Evolutionary conservation across 441 rosid genomes (phyloP).

Genomic region (Biscutella laevigata): DNA sequence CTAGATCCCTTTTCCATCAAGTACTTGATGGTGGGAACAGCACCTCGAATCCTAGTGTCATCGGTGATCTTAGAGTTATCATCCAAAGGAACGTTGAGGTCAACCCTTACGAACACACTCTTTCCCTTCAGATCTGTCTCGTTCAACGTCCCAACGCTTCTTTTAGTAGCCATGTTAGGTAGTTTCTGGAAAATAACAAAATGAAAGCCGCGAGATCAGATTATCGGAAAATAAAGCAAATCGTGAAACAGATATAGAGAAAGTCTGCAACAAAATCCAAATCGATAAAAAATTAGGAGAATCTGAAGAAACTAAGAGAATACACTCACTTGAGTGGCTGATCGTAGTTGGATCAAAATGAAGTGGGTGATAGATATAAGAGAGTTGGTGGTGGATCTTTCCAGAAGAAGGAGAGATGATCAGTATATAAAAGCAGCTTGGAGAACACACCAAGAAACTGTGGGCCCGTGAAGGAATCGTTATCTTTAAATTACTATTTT

Average conservation of each 20-base stretch:
- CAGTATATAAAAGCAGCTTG: conserved; percentile 19
- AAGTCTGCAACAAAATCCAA: background rate
- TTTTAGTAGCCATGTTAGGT: conserved; percentile 65
- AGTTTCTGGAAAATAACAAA: background rate
- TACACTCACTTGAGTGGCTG: conserved; percentile 21
- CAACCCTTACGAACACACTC: conserved; percentile 86
- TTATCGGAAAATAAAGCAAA: background rate
- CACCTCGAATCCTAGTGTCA: conserved; percentile 85
- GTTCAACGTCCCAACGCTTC: conserved; percentile 59
- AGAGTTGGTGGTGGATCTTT: conserved; percentile 17
- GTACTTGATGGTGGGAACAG: conserved; percentile 86
- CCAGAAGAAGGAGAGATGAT: conserved; percentile 7
- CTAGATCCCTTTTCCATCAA: conserved; percentile 58
- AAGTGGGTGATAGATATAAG: background rate
- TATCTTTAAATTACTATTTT: background rate
- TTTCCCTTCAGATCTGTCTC: conserved; percentile 87
- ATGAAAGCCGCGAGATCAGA: background rate
- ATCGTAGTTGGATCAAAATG: background rate
- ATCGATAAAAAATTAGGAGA: background rate
- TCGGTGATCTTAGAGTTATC: conserved; percentile 79
- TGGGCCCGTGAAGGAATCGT: conserved; percentile 11
- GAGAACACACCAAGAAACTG: background rate
- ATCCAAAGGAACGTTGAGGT: conserved; percentile 90
- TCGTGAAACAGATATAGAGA: background rate
- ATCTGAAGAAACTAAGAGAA: background rate